Conservation (phyloP, 1,139 yeast species). For the Scheffersomyces quercinus region DNA sequence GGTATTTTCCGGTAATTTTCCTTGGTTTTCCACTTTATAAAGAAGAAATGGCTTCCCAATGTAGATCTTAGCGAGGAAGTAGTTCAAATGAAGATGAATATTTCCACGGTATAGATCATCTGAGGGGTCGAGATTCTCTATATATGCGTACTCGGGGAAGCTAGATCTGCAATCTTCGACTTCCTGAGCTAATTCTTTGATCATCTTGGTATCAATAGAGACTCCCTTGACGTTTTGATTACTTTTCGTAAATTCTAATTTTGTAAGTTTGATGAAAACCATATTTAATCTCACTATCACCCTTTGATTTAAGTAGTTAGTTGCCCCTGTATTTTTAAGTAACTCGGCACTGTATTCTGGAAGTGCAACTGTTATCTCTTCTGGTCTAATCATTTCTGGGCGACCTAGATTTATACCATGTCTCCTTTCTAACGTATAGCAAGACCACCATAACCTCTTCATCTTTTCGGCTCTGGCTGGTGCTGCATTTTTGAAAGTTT, state of each 20-base stretch:
- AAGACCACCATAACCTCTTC: constrained; percentile 20
- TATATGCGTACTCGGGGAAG: constrained; percentile 8
- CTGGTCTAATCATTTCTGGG: constrained; percentile 11
- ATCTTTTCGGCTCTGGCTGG: constrained; percentile 5
- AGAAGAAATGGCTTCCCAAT: constrained; percentile 20
- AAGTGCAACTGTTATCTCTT: constrained; percentile 13
- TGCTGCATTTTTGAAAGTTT: not conserved
- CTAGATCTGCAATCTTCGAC: constrained; percentile 12
- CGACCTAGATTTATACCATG: constrained; percentile 18
- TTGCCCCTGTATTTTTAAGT: constrained; percentile 12
- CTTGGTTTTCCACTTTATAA: constrained; percentile 16
- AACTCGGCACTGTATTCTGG: constrained; percentile 12
- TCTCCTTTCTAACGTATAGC: constrained; percentile 18
- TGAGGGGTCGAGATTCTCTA: constrained; percentile 7
- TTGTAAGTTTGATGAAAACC: constrained; percentile 15
- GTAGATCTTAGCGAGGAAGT: constrained; percentile 18
- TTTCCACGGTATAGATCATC: constrained; percentile 14
- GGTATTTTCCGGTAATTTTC: constrained; percentile 6
- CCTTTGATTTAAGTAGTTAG: constrained; percentile 15
- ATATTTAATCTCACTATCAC: constrained; percentile 14
- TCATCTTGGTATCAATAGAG: constrained; percentile 13
- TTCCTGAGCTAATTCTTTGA: constrained; percentile 13
- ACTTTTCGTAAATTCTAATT: constrained; percentile 3
- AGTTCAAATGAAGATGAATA: constrained; percentile 16
- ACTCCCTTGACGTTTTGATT: constrained; percentile 9